These are phyloP conservation scores for Wickerhamomyces tratensis DNA, from an alignment of 805 yeast species.

Conservation along the genomic window DNA sequence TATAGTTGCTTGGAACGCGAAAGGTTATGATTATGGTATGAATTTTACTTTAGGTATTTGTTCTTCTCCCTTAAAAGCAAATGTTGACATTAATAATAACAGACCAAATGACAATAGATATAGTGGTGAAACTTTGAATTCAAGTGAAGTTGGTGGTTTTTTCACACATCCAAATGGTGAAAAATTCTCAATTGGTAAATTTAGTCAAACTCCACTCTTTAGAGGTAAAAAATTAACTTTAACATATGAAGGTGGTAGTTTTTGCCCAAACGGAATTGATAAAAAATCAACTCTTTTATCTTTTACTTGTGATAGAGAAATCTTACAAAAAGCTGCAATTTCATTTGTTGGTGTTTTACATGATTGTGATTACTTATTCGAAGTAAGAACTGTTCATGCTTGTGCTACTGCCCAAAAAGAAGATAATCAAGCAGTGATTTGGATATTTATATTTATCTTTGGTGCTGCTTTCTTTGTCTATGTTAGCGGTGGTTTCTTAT, in stretches of 20 bases:
- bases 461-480: constrained; percentile 31
- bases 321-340: constrained; percentile 51
- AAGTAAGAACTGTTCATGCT: constrained; percentile 76
- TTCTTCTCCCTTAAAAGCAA: constrained; percentile 36
- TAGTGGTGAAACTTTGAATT: constrained; percentile 17
- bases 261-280: constrained; percentile 44
- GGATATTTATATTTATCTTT: constrained; percentile 50
- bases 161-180: constrained; percentile 37
- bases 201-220: constrained; percentile 49
- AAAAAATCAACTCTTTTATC: constrained; percentile 58
- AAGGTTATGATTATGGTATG: constrained; percentile 57
- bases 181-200: constrained; percentile 51
- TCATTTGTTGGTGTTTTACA: constrained; percentile 62
- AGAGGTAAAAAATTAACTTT: constrained; percentile 64
- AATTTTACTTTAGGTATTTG: constrained; percentile 75
- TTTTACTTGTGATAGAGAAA: constrained; percentile 73
- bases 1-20: constrained; percentile 48
- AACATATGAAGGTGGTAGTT: constrained; percentile 62
- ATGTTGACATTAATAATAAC: constrained; percentile 17
- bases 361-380: constrained; percentile 78
- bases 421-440: constrained; percentile 53
- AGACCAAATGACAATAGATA: constrained; percentile 6
- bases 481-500: constrained; percentile 31
- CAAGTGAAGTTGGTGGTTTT: constrained; percentile 44
- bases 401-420: constrained; percentile 71